Percentiles rank a stretch among this genome's conserved stretches.
Evolutionary conservation across 1,284 basidiomycete genomes (phyloP).

Genomic region (Ceratobasidium sp.): DNA sequence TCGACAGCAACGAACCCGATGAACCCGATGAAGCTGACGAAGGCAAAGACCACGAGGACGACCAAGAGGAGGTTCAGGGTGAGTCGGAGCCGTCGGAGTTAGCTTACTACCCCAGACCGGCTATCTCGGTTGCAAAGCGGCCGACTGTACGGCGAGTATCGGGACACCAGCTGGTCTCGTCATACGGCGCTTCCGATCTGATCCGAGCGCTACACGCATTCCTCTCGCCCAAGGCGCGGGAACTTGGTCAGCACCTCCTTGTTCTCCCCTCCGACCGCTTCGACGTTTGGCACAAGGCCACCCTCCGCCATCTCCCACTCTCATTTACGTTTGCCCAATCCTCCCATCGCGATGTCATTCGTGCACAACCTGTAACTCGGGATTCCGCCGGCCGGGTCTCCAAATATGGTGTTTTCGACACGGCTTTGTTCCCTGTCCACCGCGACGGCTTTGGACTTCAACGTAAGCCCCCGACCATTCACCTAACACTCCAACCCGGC

Average conservation of each 20-base stretch:
- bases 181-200: slow-evolving; percentile 24
- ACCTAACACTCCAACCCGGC: not conserved
- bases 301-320: slow-evolving; percentile 11
- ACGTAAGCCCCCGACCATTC: not conserved
- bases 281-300: slow-evolving; percentile 28
- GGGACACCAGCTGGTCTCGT: not conserved
- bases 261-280: slow-evolving; percentile 30
- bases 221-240: no score
- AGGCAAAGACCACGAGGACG: not conserved
- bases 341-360: slow-evolving; percentile 29
- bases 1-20: no score
- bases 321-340: not conserved
- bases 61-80: not conserved
- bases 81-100: not conserved
- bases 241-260: not conserved
- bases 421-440: not conserved
- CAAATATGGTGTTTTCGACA: not conserved
- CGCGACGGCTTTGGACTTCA: not conserved
- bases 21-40: no score
- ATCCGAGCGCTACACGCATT: no score
- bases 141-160: slow-evolving; percentile 20
- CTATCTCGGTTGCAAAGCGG: slow-evolving; percentile 9
- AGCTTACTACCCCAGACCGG: slow-evolving; percentile 15
- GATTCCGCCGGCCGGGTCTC: not conserved
- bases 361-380: not conserved